Percentiles rank a stretch among this genome's conserved stretches.
Conservation (phyloP, 2,329 filamentous ascomycete genomes). For the Tolypocladium endophyticum region DNA sequence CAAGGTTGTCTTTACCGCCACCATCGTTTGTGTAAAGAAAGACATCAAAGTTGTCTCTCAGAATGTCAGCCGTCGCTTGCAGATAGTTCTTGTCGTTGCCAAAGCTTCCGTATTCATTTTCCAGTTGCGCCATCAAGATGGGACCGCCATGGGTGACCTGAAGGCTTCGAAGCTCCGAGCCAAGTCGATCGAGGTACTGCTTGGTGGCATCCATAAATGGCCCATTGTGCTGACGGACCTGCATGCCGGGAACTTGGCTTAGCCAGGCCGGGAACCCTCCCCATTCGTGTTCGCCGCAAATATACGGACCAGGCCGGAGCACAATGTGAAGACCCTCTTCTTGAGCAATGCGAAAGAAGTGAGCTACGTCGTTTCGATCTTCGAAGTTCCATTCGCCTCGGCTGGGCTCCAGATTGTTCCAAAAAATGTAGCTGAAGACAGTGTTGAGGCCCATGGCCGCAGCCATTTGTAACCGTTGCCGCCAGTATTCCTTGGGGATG, state of each 20-base stretch:
- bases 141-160: conserved; percentile 32
- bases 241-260: conserved; percentile 26
- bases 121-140: conserved; percentile 38
- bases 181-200: conserved; percentile 20
- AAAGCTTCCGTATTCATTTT: conserved; percentile 41
- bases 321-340: conserved; percentile 31
- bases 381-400: conserved; percentile 26
- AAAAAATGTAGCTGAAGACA: conserved; percentile 46
- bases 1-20: conserved; percentile 28
- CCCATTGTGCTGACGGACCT: conserved; percentile 28
- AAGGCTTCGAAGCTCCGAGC: conserved; percentile 18
- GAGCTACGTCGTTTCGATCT: conserved; percentile 30
- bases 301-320: conserved; percentile 35
- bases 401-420: conserved; percentile 34
- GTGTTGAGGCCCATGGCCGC: conserved; percentile 71
- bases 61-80: conserved; percentile 26
- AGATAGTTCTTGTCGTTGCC: conserved; percentile 34
- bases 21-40: conserved; percentile 40
- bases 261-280: conserved; percentile 38
- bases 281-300: conserved; percentile 39
- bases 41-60: conserved; percentile 29
- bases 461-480: conserved; percentile 58
- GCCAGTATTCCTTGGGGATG: conserved; percentile 35
- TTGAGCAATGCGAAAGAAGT: conserved; percentile 32
- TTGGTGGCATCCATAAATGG: conserved; percentile 26